Conservation (phyloP, 164 flowering plant species). For the Dillenia turbinata region DNA sequence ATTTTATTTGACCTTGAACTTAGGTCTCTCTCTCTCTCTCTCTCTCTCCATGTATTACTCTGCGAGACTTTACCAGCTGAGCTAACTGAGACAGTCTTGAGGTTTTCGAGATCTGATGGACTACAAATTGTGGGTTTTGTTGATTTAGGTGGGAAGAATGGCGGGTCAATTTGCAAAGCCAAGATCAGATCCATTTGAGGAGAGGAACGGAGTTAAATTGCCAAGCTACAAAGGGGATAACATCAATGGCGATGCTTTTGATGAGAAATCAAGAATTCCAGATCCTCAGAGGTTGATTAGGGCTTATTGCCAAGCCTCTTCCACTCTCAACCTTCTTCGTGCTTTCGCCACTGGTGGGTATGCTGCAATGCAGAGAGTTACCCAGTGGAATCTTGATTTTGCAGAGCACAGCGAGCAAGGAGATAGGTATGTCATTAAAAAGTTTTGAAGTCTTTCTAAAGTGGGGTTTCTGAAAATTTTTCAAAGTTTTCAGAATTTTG, state of each 20-base stretch:
- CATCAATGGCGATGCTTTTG: constrained; percentile 24
- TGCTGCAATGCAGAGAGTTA: constrained; percentile 28
- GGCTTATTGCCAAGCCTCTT: constrained; percentile 18
- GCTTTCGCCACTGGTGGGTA: constrained; percentile 27
- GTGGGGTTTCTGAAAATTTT: no score
- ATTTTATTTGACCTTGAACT: no score
- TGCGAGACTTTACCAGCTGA: no score
- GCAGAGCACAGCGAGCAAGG: constrained; percentile 23
- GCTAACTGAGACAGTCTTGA: no score
- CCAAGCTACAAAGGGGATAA: constrained; percentile 29
- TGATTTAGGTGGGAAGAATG: constrained; percentile 24
- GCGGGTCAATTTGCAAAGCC: constrained; percentile 31
- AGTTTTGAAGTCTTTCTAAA: background rate
- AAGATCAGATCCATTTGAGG: constrained; percentile 23
- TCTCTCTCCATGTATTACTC: no score
- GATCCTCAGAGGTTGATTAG: constrained; percentile 20
- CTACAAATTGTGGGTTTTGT: no score
- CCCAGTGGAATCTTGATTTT: constrained; percentile 27
- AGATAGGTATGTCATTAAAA: constrained; percentile 14
- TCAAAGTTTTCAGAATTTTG: background rate
- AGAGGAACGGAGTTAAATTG: constrained; percentile 21
- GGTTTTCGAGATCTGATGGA: no score
- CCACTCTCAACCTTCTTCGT: constrained; percentile 23
- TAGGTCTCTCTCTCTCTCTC: no score
- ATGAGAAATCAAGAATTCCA: constrained; percentile 21